Conservation (phyloP, 1,284 basidiomycete species). For the Termitomyces sp. region DNA sequence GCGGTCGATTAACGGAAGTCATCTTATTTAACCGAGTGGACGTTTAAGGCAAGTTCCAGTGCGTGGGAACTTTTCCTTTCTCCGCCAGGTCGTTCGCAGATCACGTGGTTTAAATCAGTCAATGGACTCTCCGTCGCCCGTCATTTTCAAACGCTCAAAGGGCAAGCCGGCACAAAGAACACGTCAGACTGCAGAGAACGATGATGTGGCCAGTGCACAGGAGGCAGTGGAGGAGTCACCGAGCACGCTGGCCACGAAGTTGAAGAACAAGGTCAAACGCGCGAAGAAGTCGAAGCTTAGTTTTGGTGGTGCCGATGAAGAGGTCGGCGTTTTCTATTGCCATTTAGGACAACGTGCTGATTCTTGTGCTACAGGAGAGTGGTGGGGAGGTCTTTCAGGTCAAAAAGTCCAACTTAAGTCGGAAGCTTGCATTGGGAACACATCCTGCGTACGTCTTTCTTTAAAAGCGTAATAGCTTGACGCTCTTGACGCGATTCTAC, state of each 20-base stretch:
- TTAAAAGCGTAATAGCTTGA: not conserved
- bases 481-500: not conserved
- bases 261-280: conserved; percentile 66
- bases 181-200: conserved; percentile 36
- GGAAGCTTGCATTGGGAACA: conserved; percentile 53
- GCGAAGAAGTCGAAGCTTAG: conserved; percentile 67
- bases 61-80: conserved; percentile 45
- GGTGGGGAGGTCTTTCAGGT: conserved; percentile 64
- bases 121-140: conserved; percentile 28
- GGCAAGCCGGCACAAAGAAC: conserved; percentile 46
- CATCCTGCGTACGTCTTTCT: conserved; percentile 39
- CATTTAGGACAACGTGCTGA: conserved; percentile 18
- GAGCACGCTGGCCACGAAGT: conserved; percentile 52
- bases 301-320: conserved; percentile 79
- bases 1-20: conserved; percentile 26
- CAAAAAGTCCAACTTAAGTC: conserved; percentile 72
- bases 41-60: conserved; percentile 24
- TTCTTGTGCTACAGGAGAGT: conserved; percentile 38
- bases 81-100: conserved; percentile 22
- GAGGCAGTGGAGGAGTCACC: conserved; percentile 39
- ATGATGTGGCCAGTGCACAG: conserved; percentile 21
- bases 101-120: conserved; percentile 26
- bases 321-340: conserved; percentile 44
- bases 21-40: conserved; percentile 22
- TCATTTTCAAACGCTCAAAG: conserved; percentile 52